Conservation (phyloP, 176 grass and related monocot genomes). For the Zizania latifolia region DNA sequence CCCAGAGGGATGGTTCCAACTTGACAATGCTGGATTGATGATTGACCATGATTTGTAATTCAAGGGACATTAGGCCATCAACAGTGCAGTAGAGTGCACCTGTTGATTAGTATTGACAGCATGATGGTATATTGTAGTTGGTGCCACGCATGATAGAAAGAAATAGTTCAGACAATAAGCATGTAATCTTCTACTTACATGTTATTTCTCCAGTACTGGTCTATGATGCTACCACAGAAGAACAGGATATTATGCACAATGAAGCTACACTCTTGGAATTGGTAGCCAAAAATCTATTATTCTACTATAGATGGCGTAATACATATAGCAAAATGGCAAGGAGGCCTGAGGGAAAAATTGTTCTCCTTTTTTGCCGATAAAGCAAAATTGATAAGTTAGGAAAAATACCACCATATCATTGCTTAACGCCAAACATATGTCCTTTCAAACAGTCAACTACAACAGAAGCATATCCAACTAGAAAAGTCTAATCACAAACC, state of each 20-base stretch:
- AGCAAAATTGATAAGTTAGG: background rate
- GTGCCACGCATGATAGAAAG: background rate
- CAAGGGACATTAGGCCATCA: background rate
- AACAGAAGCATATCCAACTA: slow-evolving; percentile 18
- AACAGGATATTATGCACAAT: too few relatives aligned
- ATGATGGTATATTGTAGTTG: background rate
- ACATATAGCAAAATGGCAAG: background rate
- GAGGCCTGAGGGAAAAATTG: background rate
- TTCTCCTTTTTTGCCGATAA: background rate
- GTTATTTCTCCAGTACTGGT: too few relatives aligned
- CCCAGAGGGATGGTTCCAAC: background rate
- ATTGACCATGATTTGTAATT: background rate
- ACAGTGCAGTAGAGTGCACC: too few relatives aligned
- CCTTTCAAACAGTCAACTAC: slow-evolving; percentile 12
- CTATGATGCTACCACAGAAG: too few relatives aligned
- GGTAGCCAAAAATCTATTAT: too few relatives aligned
- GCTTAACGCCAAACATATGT: slow-evolving; percentile 18
- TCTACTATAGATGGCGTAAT: too few relatives aligned
- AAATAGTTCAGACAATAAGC: too few relatives aligned
- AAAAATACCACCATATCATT: background rate
- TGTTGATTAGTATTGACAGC: background rate
- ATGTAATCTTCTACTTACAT: background rate
- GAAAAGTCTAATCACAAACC: slow-evolving; percentile 6
- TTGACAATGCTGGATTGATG: background rate
- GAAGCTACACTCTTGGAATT: too few relatives aligned